phyloP scores from a whole-genome alignment of 345 rosid species.

The Bruguiera gymnorhiza region DNA sequence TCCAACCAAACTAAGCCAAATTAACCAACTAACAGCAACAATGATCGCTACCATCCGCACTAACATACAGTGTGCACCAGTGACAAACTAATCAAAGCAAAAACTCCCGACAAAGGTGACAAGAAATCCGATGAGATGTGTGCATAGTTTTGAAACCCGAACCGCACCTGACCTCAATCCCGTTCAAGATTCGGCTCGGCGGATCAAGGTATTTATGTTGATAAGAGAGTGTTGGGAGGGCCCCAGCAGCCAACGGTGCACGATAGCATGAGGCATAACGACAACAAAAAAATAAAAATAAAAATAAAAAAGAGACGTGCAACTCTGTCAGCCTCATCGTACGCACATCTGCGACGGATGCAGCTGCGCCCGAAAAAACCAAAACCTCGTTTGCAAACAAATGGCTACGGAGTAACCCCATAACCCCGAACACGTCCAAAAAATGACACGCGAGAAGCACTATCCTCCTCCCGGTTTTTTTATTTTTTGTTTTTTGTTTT shows the following conservation, averaged over 20 bases:
- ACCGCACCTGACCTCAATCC: background rate
- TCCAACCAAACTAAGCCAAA: background rate
- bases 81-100: background rate
- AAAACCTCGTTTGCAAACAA: slow-evolving; percentile 16
- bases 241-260: slow-evolving; percentile 30
- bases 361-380: background rate
- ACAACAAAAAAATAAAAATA: background rate
- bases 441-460: background rate
- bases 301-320: slow-evolving; percentile 28
- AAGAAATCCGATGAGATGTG: slow-evolving; percentile 18
- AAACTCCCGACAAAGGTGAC: background rate
- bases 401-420: slow-evolving; percentile 2
- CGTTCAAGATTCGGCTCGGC: too few relatives aligned
- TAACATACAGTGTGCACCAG: background rate
- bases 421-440: background rate
- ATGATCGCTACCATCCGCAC: too few relatives aligned
- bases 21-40: background rate
- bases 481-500: too few relatives aligned
- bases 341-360: slow-evolving; percentile 17
- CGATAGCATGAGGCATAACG: slow-evolving; percentile 21
- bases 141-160: slow-evolving; percentile 18
- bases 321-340: slow-evolving; percentile 38
- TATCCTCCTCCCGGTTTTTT: background rate
- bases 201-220: background rate
- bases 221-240: background rate